These are phyloP conservation scores for Tetrahymena elliotti DNA, from an alignment of 73 alveolate species.

Conservation along the genomic window DNA sequence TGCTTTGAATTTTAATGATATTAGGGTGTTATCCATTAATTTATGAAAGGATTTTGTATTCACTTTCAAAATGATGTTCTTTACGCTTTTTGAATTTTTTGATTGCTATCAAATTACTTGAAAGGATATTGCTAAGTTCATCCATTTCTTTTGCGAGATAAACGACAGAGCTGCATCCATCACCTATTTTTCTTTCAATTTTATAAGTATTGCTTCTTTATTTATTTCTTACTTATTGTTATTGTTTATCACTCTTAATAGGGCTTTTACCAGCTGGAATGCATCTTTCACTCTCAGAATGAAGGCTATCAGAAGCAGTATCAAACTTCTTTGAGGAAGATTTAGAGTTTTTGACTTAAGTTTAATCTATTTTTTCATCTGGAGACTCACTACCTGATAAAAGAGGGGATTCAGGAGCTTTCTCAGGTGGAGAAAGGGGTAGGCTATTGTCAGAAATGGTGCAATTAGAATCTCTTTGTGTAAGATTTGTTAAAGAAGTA, in stretches of 20 bases:
- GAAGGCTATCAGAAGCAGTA: neutral
- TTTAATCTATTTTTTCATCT: neutral
- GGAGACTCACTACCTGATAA: neutral
- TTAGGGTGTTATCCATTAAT: neutral
- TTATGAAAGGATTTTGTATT: neutral
- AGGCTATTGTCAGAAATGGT: neutral
- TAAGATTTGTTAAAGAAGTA: neutral
- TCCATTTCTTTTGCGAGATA: neutral
- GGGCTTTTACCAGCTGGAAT: neutral
- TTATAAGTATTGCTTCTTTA: neutral
- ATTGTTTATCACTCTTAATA: neutral
- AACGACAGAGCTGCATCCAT: neutral
- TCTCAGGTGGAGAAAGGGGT: neutral
- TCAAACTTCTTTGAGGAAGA: neutral
- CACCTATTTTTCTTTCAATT: neutral
- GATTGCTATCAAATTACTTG: neutral
- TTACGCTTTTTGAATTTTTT: neutral
- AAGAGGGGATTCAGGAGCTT: neutral
- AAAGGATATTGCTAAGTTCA: neutral
- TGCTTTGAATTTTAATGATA: neutral
- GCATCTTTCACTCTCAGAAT: neutral
- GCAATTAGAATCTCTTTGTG: neutral
- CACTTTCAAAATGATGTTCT: neutral
- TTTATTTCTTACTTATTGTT: neutral
- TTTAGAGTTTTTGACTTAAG: neutral